Percentiles rank a stretch among this genome's conserved stretches.
Conservation (phyloP, 2,329 filamentous ascomycete genomes). For the Fusarium sp. region DNA sequence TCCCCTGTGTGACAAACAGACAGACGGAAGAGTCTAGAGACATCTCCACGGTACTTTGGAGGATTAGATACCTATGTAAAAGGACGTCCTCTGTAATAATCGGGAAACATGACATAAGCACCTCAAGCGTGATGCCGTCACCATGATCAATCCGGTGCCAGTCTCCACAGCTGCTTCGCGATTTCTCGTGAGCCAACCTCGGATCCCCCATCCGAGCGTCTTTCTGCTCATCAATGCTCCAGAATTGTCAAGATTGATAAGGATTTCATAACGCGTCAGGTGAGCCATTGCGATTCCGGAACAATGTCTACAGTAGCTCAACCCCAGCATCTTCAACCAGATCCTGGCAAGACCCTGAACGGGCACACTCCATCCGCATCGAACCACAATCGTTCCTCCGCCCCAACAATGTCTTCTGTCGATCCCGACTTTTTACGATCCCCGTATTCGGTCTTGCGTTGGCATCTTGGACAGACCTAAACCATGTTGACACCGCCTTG, state of each 20-base stretch:
- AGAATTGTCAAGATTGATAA: conserved; percentile 15
- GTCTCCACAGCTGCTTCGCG: not conserved
- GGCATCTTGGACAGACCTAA: not conserved
- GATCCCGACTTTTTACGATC: no score
- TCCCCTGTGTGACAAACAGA: not conserved
- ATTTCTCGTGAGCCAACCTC: not conserved
- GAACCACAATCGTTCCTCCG: not conserved
- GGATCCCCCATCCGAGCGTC: conserved; percentile 25
- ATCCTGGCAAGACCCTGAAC: no score
- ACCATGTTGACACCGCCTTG: no score
- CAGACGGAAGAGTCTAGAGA: conserved; percentile 2
- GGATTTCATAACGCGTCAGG: conserved; percentile 2
- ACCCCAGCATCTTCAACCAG: not conserved
- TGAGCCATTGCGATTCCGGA: not conserved
- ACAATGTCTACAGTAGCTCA: not conserved
- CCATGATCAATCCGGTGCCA: not conserved
- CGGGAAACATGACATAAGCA: conserved; percentile 7
- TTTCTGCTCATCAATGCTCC: conserved; percentile 2
- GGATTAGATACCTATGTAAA: not conserved
- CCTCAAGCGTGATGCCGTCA: not conserved
- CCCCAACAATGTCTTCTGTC: not conserved
- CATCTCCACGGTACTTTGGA: not conserved
- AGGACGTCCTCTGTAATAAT: not conserved
- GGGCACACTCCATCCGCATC: not conserved
- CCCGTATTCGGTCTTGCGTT: not conserved